These are phyloP conservation scores for Sugiyamaella pinicola DNA, from an alignment of 1,139 yeast genomes.

Conservation along the genomic window DNA sequence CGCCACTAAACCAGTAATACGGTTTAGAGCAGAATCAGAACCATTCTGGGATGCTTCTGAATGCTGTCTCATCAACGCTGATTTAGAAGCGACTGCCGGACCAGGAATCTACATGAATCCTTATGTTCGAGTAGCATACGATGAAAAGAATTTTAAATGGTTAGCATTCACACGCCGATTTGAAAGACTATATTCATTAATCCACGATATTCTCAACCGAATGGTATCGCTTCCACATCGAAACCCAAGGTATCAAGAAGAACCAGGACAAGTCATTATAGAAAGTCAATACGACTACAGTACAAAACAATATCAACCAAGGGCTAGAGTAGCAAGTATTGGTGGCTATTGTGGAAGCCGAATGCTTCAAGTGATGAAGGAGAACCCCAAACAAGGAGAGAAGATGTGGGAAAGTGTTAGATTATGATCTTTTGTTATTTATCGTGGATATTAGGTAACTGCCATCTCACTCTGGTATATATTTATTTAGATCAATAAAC, in stretches of 20 bases:
- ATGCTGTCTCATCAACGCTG: conserved; percentile 29
- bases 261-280: conserved; percentile 15
- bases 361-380: conserved; percentile 17
- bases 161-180: conserved; percentile 23
- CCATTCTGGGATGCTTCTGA: conserved; percentile 26
- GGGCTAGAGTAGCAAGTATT: conserved; percentile 12
- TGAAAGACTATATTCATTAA: conserved; percentile 24
- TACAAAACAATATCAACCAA: not conserved
- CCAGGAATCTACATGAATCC: conserved; percentile 27
- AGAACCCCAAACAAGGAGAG: conserved; percentile 14
- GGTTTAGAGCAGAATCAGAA: conserved; percentile 23
- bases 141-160: conserved; percentile 18
- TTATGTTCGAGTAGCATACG: conserved; percentile 27
- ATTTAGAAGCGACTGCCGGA: conserved; percentile 16
- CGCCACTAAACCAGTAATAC: not conserved
- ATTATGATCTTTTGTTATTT: too few species aligned
- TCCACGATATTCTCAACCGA: conserved; percentile 23
- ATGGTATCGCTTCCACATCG: conserved; percentile 22
- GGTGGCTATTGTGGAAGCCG: conserved; percentile 21
- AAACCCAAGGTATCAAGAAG: conserved; percentile 18
- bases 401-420: conserved; percentile 19
- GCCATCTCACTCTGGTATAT: not conserved
- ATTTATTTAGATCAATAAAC: not conserved
- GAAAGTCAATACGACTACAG: conserved; percentile 7
- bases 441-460: too few species aligned